phyloP scores from a whole-genome alignment of 1,284 basidiomycete genomes.

The Melampsora larici-populina region DNA sequence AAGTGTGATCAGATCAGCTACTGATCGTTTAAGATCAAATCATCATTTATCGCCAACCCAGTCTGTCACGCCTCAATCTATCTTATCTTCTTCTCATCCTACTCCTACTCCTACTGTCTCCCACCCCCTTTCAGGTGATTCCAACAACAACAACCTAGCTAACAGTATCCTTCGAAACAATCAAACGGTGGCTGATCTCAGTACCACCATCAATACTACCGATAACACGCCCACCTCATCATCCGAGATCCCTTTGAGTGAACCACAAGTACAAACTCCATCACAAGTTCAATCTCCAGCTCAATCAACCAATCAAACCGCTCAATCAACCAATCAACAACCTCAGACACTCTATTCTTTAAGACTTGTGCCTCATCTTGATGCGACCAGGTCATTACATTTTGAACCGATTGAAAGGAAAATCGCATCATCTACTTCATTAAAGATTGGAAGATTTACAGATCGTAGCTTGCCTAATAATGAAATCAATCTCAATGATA shows the following conservation, averaged over 20 bases:
- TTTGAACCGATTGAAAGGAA: constrained; percentile 75
- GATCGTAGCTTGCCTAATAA: constrained; percentile 66
- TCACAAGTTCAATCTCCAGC: background rate
- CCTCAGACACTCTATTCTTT: constrained; percentile 56
- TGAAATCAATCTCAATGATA: constrained; percentile 63
- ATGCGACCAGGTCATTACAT: constrained; percentile 78
- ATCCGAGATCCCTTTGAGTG: background rate
- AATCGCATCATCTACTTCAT: constrained; percentile 61
- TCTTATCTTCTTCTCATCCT: background rate
- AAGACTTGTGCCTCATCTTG: constrained; percentile 89
- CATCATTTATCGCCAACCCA: background rate
- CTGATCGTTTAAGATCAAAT: background rate
- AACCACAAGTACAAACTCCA: background rate
- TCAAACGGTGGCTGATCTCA: background rate
- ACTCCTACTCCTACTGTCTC: background rate
- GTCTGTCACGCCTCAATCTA: background rate
- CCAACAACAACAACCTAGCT: background rate
- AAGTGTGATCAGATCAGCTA: constrained; percentile 3
- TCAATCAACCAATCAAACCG: constrained; percentile 32
- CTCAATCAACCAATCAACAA: constrained; percentile 39
- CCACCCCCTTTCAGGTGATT: background rate
- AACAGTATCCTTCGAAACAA: background rate
- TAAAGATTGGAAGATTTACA: constrained; percentile 88
- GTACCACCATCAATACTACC: background rate
- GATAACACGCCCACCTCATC: background rate